A percentile compares a stretch with the other conserved stretches of the same genome.
Conservation (phyloP, 169 alveolate genomes). For the Plasmodium inui region DNA sequence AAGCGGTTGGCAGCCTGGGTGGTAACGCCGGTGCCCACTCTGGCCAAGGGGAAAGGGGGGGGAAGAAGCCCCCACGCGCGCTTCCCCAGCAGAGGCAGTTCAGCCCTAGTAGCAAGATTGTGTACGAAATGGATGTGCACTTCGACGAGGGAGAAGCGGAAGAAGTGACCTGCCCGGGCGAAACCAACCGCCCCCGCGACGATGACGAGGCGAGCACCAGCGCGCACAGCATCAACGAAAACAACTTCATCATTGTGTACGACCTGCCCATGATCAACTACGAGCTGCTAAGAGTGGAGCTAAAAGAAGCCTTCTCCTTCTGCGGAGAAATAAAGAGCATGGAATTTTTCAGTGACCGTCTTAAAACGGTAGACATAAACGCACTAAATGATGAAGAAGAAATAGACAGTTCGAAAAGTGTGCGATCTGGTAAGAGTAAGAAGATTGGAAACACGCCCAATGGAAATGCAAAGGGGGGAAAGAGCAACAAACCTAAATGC, state of each 20-base stretch:
- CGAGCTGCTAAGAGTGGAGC: slow-evolving; percentile 28
- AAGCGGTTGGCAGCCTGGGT: not conserved
- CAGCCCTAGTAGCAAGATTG: slow-evolving; percentile 12
- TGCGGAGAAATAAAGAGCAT: slow-evolving; percentile 52
- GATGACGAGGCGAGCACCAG: not conserved
- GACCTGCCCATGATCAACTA: slow-evolving; percentile 54
- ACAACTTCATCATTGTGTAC: slow-evolving; percentile 53
- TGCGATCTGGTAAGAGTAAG: not conserved
- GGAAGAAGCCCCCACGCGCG: not conserved
- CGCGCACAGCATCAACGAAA: not conserved
- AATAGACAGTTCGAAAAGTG: not conserved
- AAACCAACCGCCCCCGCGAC: not conserved
- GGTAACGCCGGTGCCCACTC: not conserved
- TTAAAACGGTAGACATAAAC: slow-evolving; percentile 64
- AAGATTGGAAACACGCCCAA: not conserved
- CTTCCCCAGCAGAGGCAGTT: not conserved
- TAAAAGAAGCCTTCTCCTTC: slow-evolving; percentile 58
- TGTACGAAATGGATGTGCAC: slow-evolving; percentile 59
- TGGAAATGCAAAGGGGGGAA: not conserved
- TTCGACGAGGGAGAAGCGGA: not conserved
- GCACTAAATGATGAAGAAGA: slow-evolving; percentile 17
- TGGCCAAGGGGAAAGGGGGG: not conserved
- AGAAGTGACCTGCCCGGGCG: not conserved
- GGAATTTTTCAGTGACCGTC: slow-evolving; percentile 59
- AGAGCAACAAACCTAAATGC: not conserved